phyloP scores from a whole-genome alignment of 805 yeast species.

The Candida nanaspora region DNA sequence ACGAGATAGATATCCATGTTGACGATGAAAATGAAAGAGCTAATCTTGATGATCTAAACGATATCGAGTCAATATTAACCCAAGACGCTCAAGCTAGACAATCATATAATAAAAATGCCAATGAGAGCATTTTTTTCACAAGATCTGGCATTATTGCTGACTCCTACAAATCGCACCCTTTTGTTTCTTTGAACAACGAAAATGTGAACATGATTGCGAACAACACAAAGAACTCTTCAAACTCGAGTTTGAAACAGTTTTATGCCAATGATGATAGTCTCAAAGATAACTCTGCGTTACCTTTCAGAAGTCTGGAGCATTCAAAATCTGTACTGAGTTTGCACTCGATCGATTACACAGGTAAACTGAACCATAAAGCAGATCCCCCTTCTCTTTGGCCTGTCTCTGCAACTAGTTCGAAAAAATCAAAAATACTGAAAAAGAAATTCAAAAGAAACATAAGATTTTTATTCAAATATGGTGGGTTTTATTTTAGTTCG shows the following conservation, averaged over 20 bases:
- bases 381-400: no score
- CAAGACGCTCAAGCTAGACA: not conserved
- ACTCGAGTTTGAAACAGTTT: no score
- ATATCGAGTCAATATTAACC: constrained; percentile 3
- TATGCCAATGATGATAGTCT: no score
- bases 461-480: constrained; percentile 8
- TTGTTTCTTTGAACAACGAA: constrained; percentile 9
- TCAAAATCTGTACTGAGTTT: not conserved
- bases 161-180: constrained; percentile 13
- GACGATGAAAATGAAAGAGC: constrained; percentile 3
- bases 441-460: constrained; percentile 9
- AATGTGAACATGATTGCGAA: constrained; percentile 5
- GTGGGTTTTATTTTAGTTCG: constrained; percentile 17
- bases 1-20: constrained; percentile 1
- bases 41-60: constrained; percentile 3
- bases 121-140: constrained; percentile 10
- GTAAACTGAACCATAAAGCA: no score
- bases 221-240: no score
- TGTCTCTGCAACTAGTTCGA: no score
- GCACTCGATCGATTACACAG: no score
- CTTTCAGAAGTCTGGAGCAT: not conserved
- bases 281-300: no score
- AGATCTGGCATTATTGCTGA: constrained; percentile 14
- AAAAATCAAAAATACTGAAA: constrained; percentile 6
- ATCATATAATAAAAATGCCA: not conserved